Evolutionary conservation across 106 monocot genomes (phyloP), one percentile per base, ranked within the genome.

Genomic region (Phalaenopsis aphrodite): DNA sequence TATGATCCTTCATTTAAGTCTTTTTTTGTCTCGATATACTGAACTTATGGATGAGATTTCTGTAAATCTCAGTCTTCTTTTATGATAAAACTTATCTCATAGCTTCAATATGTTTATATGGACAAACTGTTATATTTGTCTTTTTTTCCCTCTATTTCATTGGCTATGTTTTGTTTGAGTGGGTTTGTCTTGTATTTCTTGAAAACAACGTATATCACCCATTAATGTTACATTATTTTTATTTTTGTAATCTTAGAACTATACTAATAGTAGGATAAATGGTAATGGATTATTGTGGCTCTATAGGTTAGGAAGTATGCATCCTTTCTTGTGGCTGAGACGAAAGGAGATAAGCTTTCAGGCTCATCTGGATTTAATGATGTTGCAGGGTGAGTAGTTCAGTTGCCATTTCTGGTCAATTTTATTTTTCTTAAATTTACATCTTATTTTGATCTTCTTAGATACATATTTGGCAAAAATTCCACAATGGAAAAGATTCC

Each of bases 401-500:
- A 6, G 6, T 74, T 8, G 21, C 14, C 55, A 49, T 77, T 55
- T 77, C 16, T 45, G 45, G 19, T 3, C 6, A 74, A 74, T 5
- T 5, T 76, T 81, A 19, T 47, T 15, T 8, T 46, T n/a, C 14
- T 52, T 52, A 52, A 52, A 2, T 75, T 43, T 37, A 3, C 74
- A 19, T 42, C 37, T 43, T 45, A 5, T 43, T 43, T 74, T 42
- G 24, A 42, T 74, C 18, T 19, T 74, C 43, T 39, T 82, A 97
- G 97, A 81, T 98, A 98, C 61, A 98, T 98, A 82, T 98, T 98
- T 87, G 98, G 94, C 41, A 98, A 98, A 81, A 98, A 98, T 76
- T 82, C 92, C n/a, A 81, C 88, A 24, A 79, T 76, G 4, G 98
- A 98, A 75, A 98, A 88, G 89, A 91, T 98, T 17, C 91, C 94